Percentiles rank a stretch among this genome's conserved stretches.
phyloP scores from a whole-genome alignment of 2,329 filamentous ascomycete species.

The Cladophialophora exuberans region DNA sequence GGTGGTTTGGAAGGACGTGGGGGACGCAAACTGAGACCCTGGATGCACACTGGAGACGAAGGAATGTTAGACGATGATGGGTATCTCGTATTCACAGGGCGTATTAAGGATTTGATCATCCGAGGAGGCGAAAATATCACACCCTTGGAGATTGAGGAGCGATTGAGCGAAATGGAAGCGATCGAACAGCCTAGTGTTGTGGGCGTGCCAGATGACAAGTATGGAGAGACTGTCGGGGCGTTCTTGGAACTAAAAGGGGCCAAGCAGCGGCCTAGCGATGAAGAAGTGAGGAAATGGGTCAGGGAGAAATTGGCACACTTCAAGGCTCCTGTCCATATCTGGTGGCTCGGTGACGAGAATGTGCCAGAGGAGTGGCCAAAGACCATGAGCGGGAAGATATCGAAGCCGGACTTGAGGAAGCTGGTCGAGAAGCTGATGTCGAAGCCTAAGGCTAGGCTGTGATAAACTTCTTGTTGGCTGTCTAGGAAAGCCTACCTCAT shows the following conservation, averaged over 20 bases:
- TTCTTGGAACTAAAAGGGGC: conserved; percentile 66
- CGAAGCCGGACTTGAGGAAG: neutral
- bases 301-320: conserved; percentile 55
- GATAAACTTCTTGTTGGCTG: too few relatives aligned
- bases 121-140: conserved; percentile 85
- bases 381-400: neutral
- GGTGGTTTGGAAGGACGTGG: neutral
- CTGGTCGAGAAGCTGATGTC: neutral
- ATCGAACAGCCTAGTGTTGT: conserved; percentile 79
- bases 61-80: neutral
- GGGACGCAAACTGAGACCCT: conserved; percentile 29
- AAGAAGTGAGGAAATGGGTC: conserved; percentile 73
- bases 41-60: conserved; percentile 40
- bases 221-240: conserved; percentile 83
- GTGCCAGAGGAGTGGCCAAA: neutral
- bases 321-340: conserved; percentile 4
- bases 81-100: conserved; percentile 52
- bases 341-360: conserved; percentile 3
- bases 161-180: conserved; percentile 69
- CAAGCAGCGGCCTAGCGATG: conserved; percentile 51
- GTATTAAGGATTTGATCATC: conserved; percentile 70
- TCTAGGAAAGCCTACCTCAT: too few relatives aligned
- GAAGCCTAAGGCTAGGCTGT: neutral
- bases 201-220: conserved; percentile 76
- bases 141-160: conserved; percentile 88